These are phyloP conservation scores for Chlorencoelia australis DNA, from an alignment of 2,329 filamentous ascomycete species.

Conservation along the genomic window DNA sequence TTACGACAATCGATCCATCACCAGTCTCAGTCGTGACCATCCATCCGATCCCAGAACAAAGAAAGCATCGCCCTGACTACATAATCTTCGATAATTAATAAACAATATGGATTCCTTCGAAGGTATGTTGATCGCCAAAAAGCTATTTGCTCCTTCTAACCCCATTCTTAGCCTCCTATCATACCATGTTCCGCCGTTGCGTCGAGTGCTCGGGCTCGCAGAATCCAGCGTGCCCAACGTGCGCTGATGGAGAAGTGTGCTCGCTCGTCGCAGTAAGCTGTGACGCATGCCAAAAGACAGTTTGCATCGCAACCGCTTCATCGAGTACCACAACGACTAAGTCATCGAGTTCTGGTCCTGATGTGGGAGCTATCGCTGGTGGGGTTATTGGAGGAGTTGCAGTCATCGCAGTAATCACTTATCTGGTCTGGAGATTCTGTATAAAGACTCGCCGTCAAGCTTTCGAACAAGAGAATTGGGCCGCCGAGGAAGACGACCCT, in stretches of 20 bases:
- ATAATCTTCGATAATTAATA: too few relatives aligned
- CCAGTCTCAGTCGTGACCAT: too few relatives aligned
- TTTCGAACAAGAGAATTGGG: conserved; percentile 49
- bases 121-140: too few relatives aligned
- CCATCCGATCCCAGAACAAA: too few relatives aligned
- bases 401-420: conserved; percentile 64
- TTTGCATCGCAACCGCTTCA: conserved; percentile 37
- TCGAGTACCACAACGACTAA: conserved; percentile 16
- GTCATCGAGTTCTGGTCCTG: conserved; percentile 40
- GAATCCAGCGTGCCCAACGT: conserved; percentile 50
- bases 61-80: too few relatives aligned
- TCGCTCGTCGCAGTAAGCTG: conserved; percentile 50
- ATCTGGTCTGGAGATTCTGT: conserved; percentile 79
- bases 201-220: conserved; percentile 39
- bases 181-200: conserved; percentile 45
- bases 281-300: conserved; percentile 45
- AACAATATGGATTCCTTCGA: too few relatives aligned
- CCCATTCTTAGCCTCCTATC: conserved; percentile 20
- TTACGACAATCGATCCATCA: too few relatives aligned
- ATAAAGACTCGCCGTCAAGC: conserved; percentile 69
- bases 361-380: conserved; percentile 78
- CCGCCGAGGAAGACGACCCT: conserved; percentile 39
- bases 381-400: conserved; percentile 79
- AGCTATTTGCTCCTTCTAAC: too few relatives aligned
- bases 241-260: conserved; percentile 44